Base-by-base conservation (phyloP, 2,329 filamentous ascomycete species). In the Dactylellina drechsleri region DNA sequence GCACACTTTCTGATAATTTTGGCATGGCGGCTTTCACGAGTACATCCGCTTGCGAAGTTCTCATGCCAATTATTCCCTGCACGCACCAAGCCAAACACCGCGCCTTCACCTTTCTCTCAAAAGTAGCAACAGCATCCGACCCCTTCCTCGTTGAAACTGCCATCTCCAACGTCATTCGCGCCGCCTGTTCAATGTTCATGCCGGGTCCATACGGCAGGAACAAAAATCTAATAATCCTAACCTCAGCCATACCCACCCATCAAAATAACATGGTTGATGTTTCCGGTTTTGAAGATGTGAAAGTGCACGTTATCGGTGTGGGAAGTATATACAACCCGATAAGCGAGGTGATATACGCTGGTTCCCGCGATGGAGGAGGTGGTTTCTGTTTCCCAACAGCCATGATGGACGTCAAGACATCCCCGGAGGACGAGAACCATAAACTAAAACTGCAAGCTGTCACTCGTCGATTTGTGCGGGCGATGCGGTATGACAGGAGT, bases 271-370 rank as follows among this genome's bases (percentile, higher is more conserved):
- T 68, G 62, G 62, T 62, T 15, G 57, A 67, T 12, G 47, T 75
- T 5, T 43, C 56, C 20, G 70, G 70, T 15, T 75, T 75, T n/a
- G 70, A 75, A 20, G 70, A 75, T n/a, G 70, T 75, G 7, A 62
- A 56, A 52, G 60, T 75, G 5, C 70, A 75, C 36, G 70, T 75
- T 7, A 56, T 75, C 3, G 70, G 70, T 8, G 64, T 75, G 15
- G 70, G 70, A 7, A 60, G 54, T 15, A 49, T 75, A 12, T 75
- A 67, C 41, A 67, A 50, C 57, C 70, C 70, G 5, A 26, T 54
- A 13, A 64, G 62, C 45, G 70, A 62, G 43, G n/a, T 26, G 7
- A 67, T 68, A 10, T 75, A 75, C 15, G 56, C 64, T 5, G 70
- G 67, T 52, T 8, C 49, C 13, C 49, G 62, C 5, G 64, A 73